These are phyloP conservation scores for Vitis hybrid DNA, from an alignment of 177 flowering plant genomes.

Conservation along the genomic window DNA sequence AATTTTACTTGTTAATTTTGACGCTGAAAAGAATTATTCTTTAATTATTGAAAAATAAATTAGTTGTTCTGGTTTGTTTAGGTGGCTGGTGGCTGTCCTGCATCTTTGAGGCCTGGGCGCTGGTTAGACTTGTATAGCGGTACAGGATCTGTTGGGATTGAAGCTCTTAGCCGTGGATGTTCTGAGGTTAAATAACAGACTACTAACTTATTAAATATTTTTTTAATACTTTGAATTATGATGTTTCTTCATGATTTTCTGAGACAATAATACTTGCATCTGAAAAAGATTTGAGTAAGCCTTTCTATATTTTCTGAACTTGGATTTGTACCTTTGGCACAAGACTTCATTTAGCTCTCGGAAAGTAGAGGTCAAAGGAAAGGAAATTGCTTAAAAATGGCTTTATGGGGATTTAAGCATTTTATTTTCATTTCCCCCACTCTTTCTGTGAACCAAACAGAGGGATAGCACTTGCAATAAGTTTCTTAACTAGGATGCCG, in stretches of 20 bases:
- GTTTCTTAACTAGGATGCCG: too few relatives aligned
- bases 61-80: slow-evolving; percentile 25
- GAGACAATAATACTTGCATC: too few relatives aligned
- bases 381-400: too few relatives aligned
- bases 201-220: background rate
- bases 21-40: background rate
- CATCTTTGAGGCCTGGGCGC: slow-evolving; percentile 85
- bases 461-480: too few relatives aligned
- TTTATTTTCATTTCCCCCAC: too few relatives aligned
- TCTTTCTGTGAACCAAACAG: too few relatives aligned
- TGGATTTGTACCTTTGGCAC: too few relatives aligned
- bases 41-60: background rate
- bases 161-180: slow-evolving; percentile 98
- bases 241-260: background rate
- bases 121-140: slow-evolving; percentile 99
- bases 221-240: background rate
- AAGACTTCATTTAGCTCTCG: too few relatives aligned
- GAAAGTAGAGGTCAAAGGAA: too few relatives aligned
- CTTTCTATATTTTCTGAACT: too few relatives aligned
- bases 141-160: slow-evolving; percentile 98
- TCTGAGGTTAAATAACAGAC: slow-evolving; percentile 58
- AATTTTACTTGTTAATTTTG: background rate
- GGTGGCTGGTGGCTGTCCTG: slow-evolving; percentile 94
- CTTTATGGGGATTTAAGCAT: too few relatives aligned
- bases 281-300: too few relatives aligned